Evolutionary conservation across 2,329 filamentous ascomycete species (phyloP), one percentile per base, ranked within the genome.

Genomic region (Plectosphaerella sp.): DNA sequence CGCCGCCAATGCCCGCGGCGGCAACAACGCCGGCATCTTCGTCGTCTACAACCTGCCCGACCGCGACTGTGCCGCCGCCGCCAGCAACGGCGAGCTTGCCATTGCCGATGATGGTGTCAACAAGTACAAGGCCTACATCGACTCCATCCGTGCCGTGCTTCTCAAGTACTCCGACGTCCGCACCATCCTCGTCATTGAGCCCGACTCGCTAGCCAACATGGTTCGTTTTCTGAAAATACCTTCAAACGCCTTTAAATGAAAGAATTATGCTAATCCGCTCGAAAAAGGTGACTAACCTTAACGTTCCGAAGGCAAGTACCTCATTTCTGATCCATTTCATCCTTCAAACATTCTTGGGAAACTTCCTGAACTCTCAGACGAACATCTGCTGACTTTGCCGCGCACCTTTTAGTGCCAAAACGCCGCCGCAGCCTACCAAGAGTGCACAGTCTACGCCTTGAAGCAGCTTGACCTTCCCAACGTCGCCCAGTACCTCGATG

Each of bases 11-110:
- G 55, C 61, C 51, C 66, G 64, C 35, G 67, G 67, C 9, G 63
- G 57, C 22, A 67, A 69, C 48, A 75, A 78, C 53, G 74, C 72
- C 11, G 77, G 71, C 5, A 70, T 74, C 48, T 72, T 82, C 45
- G 79, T 82, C 49, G 73, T 83, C 51, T 83, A 83, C 61, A 74
- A 83, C 63, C 72, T 83, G 3, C 80, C 80, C 12, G 77, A 81
- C 60, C 76, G 80, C 62, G 80, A 83, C 67, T 83, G 80, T 59
- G 73, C 78, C 25, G 48, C 79, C 4, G 72, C 74, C 9, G 79
- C 79, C 12, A 80, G 77, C 58, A 82, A 82, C 60, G 79, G 80
- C 62, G 79, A 83, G 63, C 77, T 73, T 54, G 65, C 72, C 5
- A 72, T 82, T 35, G 73, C 72, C 43, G 65, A 79, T 51, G 71